A percentile compares a stretch with the other conserved stretches of the same genome.
Evolutionary conservation across 305 asterid genomes (phyloP).

Genomic region (Euphrasia arctica): DNA sequence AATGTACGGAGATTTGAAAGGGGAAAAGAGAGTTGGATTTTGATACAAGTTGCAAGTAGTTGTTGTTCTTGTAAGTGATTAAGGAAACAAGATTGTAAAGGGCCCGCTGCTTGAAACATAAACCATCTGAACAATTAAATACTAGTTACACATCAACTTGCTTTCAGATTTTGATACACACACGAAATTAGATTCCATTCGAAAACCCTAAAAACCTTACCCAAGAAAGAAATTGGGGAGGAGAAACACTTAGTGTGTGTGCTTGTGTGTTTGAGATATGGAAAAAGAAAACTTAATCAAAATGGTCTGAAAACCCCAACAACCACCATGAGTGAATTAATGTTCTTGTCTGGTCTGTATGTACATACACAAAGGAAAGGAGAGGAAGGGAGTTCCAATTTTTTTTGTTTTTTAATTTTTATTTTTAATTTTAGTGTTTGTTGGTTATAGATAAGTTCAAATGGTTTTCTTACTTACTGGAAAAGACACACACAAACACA

Average conservation of each 20-base stretch:
- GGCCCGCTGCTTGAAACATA: constrained; percentile 33
- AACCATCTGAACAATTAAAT: constrained; percentile 40
- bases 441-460: constrained; percentile 49
- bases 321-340: constrained; percentile 39
- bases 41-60: too few relatives aligned
- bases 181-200: too few relatives aligned
- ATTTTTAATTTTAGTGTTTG: not conserved
- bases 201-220: too few relatives aligned
- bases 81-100: constrained; percentile 39
- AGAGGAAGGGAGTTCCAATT: constrained; percentile 20
- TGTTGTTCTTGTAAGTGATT: constrained; percentile 34
- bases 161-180: too few relatives aligned
- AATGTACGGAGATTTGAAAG: too few relatives aligned
- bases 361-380: too few relatives aligned
- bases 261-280: too few relatives aligned
- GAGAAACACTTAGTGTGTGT: too few relatives aligned
- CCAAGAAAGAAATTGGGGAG: too few relatives aligned
- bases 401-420: not conserved
- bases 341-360: constrained; percentile 28
- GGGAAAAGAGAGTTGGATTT: too few relatives aligned
- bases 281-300: constrained; percentile 2
- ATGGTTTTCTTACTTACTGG: constrained; percentile 28
- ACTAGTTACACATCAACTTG: too few relatives aligned
- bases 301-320: constrained; percentile 25
- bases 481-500: constrained; percentile 9